A percentile compares a stretch with the other conserved stretches of the same genome.
phyloP scores from a whole-genome alignment of 2,329 filamentous ascomycete genomes.

The Fusarium brachygibbosum region DNA sequence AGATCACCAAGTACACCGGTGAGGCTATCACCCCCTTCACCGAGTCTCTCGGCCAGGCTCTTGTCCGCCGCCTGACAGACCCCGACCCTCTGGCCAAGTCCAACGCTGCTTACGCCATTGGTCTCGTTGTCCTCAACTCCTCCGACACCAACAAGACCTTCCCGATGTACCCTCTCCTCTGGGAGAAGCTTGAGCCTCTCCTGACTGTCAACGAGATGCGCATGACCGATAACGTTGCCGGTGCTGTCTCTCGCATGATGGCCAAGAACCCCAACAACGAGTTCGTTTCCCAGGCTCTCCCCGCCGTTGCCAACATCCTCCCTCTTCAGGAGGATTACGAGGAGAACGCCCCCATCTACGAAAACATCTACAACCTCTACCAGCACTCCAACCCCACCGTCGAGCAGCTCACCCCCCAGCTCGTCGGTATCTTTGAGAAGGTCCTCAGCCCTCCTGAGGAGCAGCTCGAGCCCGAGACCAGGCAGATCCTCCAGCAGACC shows the following conservation, averaged over 20 bases:
- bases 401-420: slow-evolving; percentile 75
- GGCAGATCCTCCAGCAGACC: slow-evolving; percentile 74
- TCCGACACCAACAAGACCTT: slow-evolving; percentile 77
- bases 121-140: slow-evolving; percentile 86
- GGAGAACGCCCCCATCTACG: slow-evolving; percentile 94
- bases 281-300: slow-evolving; percentile 84
- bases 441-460: slow-evolving; percentile 79
- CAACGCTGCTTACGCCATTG: slow-evolving; percentile 92
- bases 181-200: slow-evolving; percentile 87
- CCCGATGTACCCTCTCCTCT: slow-evolving; percentile 81
- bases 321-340: slow-evolving; percentile 94
- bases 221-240: slow-evolving; percentile 92
- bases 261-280: slow-evolving; percentile 86
- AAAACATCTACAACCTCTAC: slow-evolving; percentile 90
- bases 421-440: slow-evolving; percentile 79
- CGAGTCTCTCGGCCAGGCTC: slow-evolving; percentile 78
- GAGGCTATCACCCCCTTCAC: slow-evolving; percentile 86
- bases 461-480: slow-evolving; percentile 80
- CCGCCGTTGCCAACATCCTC: slow-evolving; percentile 81
- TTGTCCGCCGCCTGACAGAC: slow-evolving; percentile 89
- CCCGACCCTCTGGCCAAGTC: slow-evolving; percentile 93
- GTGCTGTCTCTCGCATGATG: slow-evolving; percentile 93
- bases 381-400: slow-evolving; percentile 77
- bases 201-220: slow-evolving; percentile 82
- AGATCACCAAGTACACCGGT: slow-evolving; percentile 89